A percentile compares a stretch with the other conserved stretches of the same genome.
These are phyloP conservation scores for Cyberlindnera saturnus DNA, from an alignment of 805 yeast species.

Conservation along the genomic window DNA sequence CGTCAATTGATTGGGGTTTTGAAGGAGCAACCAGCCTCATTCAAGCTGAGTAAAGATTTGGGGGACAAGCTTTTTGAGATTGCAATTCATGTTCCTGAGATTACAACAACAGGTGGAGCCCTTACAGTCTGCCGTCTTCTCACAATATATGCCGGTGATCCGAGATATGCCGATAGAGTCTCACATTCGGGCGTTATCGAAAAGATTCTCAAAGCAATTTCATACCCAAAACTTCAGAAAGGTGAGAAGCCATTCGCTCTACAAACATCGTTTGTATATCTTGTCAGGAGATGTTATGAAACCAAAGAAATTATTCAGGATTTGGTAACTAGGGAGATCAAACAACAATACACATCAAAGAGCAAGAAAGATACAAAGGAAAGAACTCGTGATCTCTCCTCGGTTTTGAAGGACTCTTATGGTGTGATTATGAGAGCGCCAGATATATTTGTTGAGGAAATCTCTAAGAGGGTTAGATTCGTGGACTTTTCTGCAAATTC, in stretches of 20 bases:
- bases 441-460: slow-evolving; percentile 37
- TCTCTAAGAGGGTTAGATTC: slow-evolving; percentile 37
- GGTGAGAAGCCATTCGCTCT: slow-evolving; percentile 34
- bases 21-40: slow-evolving; percentile 16
- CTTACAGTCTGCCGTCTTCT: slow-evolving; percentile 48
- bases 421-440: slow-evolving; percentile 44
- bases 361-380: slow-evolving; percentile 23
- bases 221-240: slow-evolving; percentile 24
- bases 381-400: slow-evolving; percentile 38
- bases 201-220: slow-evolving; percentile 39
- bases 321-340: slow-evolving; percentile 46
- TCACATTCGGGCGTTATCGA: slow-evolving; percentile 41
- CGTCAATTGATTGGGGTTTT: slow-evolving; percentile 9
- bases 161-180: slow-evolving; percentile 33
- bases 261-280: slow-evolving; percentile 43
- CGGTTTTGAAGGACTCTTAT: slow-evolving; percentile 44
- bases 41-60: slow-evolving; percentile 17
- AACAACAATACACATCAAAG: slow-evolving; percentile 33
- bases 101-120: slow-evolving; percentile 42
- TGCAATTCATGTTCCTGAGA: slow-evolving; percentile 34
- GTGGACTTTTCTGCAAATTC: slow-evolving; percentile 37
- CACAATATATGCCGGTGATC: slow-evolving; percentile 45
- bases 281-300: slow-evolving; percentile 70
- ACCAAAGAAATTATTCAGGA: slow-evolving; percentile 41
- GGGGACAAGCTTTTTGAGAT: slow-evolving; percentile 35